These are phyloP conservation scores for Fagopyrum homotropicum DNA, from an alignment of 148 eudicot species.

Conservation along the genomic window DNA sequence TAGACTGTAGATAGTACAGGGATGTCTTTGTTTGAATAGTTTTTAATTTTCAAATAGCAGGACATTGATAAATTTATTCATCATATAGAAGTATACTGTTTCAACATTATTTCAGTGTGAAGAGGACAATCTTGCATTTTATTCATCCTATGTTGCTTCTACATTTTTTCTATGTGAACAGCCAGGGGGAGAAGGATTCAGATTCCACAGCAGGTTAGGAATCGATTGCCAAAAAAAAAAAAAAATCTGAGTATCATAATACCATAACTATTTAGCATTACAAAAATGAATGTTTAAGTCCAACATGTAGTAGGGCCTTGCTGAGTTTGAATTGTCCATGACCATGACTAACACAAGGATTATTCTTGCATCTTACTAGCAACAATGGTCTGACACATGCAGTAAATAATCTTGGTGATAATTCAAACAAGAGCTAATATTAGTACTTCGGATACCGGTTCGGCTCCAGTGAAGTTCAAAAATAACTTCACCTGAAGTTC, in stretches of 20 bases:
- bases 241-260: too few species aligned
- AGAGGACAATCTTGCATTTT: not conserved
- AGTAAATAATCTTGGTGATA: not conserved
- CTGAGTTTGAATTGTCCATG: not conserved
- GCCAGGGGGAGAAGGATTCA: not conserved
- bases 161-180: not conserved
- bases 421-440: not conserved
- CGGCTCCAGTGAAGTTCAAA: too few species aligned
- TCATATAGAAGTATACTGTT: not conserved
- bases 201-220: too few species aligned
- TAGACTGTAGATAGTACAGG: not conserved
- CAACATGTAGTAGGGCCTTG: not conserved
- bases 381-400: not conserved
- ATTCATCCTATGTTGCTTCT: not conserved
- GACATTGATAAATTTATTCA: not conserved
- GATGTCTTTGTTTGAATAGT: too few species aligned
- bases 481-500: too few species aligned
- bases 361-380: not conserved
- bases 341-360: conserved; percentile 1
- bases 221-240: too few species aligned
- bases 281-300: not conserved
- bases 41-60: not conserved
- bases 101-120: not conserved
- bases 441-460: not conserved
- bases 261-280: not conserved